These are phyloP conservation scores for Asterochloris sp. DNA, from an alignment of 139 green algal species.

Conservation along the genomic window DNA sequence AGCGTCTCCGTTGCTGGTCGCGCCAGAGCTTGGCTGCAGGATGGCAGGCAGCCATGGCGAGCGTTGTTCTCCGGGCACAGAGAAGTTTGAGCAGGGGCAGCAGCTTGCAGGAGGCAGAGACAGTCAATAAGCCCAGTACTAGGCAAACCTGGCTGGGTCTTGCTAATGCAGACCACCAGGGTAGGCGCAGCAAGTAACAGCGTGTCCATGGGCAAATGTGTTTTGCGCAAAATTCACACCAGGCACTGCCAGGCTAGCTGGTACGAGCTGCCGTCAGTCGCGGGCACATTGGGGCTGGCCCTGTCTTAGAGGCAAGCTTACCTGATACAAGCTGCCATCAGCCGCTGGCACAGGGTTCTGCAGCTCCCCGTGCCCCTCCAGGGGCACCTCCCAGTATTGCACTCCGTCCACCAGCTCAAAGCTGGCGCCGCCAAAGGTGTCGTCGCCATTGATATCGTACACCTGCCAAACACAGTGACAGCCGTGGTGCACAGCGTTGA, in stretches of 20 bases:
- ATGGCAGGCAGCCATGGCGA: too few species aligned
- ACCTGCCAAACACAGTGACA: conserved; percentile 18
- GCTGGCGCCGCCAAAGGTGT: conserved; percentile 22
- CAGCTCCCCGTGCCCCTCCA: conserved; percentile 22
- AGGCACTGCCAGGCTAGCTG: not conserved
- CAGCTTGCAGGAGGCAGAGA: too few species aligned
- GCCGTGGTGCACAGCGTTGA: too few species aligned
- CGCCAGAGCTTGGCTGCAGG: too few species aligned
- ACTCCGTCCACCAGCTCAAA: conserved; percentile 37
- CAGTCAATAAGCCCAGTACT: too few species aligned
- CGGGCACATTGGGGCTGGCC: not conserved
- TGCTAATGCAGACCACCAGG: too few species aligned
- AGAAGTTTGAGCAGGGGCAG: too few species aligned
- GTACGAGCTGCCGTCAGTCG: not conserved
- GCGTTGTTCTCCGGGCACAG: too few species aligned
- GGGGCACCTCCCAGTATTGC: conserved; percentile 45
- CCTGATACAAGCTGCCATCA: conserved; percentile 27
- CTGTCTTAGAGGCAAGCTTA: not conserved
- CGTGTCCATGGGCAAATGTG: too few species aligned
- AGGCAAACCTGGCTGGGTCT: too few species aligned
- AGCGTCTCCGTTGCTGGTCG: too few species aligned
- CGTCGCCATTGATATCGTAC: conserved; percentile 30
- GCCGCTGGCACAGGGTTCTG: conserved; percentile 41
- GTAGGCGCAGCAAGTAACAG: too few species aligned
- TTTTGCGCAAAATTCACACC: not conserved